phyloP scores from a whole-genome alignment of 768 basidiomycete genomes.

The Kwoniella sp. region DNA sequence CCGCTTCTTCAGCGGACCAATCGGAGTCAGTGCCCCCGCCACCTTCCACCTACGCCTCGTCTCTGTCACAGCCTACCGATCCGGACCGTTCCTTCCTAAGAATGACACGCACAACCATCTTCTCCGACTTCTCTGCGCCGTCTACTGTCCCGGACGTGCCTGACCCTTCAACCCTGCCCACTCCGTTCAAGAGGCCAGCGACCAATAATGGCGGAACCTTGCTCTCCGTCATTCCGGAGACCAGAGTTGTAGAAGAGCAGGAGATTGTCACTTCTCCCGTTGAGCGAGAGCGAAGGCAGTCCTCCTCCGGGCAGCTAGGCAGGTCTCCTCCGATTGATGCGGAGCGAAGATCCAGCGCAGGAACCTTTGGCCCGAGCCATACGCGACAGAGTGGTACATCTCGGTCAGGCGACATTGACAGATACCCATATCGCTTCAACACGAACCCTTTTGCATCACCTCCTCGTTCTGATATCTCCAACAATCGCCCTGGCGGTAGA shows the following conservation, averaged over 20 bases:
- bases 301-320: background rate
- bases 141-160: conserved; percentile 21
- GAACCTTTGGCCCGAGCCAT: conserved; percentile 21
- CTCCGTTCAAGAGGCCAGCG: conserved; percentile 14
- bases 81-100: conserved; percentile 15
- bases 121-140: conserved; percentile 24
- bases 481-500: background rate
- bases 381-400: conserved; percentile 16
- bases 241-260: background rate
- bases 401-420: conserved; percentile 15
- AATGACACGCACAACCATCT: conserved; percentile 18
- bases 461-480: background rate
- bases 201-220: conserved; percentile 3
- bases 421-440: conserved; percentile 2
- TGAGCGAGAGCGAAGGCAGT: background rate
- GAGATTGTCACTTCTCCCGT: background rate
- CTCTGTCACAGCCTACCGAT: conserved; percentile 2
- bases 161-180: conserved; percentile 15
- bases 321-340: background rate
- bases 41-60: conserved; percentile 10
- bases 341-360: conserved; percentile 15
- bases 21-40: background rate
- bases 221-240: conserved; percentile 21
- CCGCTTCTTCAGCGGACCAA: conserved; percentile 17
- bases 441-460: conserved; percentile 4